Conservation (phyloP, 176 grass and related monocot species). For the Oryza meyeriana region DNA sequence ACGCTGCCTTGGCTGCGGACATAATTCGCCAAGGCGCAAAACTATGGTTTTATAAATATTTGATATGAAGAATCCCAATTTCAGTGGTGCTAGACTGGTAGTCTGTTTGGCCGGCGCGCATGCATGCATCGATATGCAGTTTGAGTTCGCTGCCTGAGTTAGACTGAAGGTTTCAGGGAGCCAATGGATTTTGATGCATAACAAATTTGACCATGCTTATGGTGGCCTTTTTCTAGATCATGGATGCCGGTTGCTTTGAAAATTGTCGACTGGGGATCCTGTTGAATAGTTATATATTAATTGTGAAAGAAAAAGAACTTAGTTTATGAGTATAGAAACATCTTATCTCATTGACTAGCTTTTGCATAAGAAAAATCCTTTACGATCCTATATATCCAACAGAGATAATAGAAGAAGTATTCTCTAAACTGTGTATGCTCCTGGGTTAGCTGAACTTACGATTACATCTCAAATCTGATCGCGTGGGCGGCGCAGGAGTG, state of each 20-base stretch:
- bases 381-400: too few relatives aligned
- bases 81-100: too few relatives aligned
- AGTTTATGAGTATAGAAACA: too few relatives aligned
- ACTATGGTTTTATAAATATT: background rate
- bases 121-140: background rate
- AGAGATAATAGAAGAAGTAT: background rate
- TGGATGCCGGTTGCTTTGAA: too few relatives aligned
- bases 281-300: too few relatives aligned
- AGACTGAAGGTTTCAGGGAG: background rate
- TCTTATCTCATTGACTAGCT: too few relatives aligned
- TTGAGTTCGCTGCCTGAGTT: background rate
- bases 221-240: background rate
- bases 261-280: too few relatives aligned
- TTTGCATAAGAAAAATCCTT: too few relatives aligned
- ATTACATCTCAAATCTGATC: background rate
- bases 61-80: background rate
- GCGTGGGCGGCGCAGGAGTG: too few relatives aligned
- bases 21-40: background rate
- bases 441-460: background rate
- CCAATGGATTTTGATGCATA: background rate
- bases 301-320: too few relatives aligned
- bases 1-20: background rate
- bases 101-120: too few relatives aligned
- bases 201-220: background rate
- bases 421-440: background rate